Percentiles rank a stretch among this genome's conserved stretches.
Conservation (phyloP, 2,329 filamentous ascomycete genomes). For the Fusarium denticulatum region DNA sequence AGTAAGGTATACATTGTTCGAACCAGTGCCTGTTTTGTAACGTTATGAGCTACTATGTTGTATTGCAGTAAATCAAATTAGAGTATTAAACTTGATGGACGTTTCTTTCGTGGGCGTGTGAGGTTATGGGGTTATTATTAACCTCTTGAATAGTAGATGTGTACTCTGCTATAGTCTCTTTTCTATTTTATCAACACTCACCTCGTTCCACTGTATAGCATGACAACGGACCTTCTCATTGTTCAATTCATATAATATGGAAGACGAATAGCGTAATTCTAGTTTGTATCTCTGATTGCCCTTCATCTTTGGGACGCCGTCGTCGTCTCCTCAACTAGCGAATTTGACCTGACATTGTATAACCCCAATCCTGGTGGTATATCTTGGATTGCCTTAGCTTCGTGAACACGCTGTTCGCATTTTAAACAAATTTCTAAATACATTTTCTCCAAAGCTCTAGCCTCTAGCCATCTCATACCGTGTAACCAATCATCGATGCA, state of each 20-base stretch:
- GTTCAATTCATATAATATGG: background rate
- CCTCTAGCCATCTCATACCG: background rate
- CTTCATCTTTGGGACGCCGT: background rate
- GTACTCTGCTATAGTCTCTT: too few relatives aligned
- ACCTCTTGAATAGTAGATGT: background rate
- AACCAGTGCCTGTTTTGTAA: too few relatives aligned
- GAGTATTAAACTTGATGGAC: background rate
- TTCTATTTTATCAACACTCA: background rate
- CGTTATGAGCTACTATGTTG: background rate
- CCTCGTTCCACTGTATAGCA: background rate
- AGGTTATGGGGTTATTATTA: too few relatives aligned
- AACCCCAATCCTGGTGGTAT: background rate
- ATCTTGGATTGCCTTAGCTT: background rate
- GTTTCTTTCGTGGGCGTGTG: background rate
- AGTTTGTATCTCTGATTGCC: too few relatives aligned
- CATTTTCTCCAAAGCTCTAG: fast-evolving
- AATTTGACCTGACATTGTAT: background rate
- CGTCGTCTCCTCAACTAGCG: fast-evolving
- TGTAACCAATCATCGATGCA: background rate
- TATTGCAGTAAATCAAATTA: background rate
- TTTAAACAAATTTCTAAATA: fast-evolving
- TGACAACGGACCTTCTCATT: fast-evolving
- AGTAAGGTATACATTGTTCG: background rate
- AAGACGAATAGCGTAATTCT: fast-evolving
- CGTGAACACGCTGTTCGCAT: fast-evolving